Evolutionary conservation across 306 rosid genomes (phyloP).

Genomic region (Cicer judaicum): DNA sequence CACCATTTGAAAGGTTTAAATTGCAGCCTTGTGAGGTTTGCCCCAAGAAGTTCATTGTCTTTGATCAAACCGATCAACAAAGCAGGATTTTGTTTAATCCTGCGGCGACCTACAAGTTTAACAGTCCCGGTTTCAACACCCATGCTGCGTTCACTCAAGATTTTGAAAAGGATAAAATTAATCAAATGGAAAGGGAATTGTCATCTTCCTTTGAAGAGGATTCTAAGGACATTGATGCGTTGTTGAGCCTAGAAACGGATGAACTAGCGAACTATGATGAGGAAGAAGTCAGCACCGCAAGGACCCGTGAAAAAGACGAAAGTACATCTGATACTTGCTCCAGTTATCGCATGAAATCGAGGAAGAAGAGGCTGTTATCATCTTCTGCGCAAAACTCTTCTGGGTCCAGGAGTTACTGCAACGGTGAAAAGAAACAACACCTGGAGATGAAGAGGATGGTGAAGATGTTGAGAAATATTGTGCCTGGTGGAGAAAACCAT

Average conservation of each 20-base stretch:
- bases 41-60: slow-evolving; percentile 86
- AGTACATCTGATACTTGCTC: slow-evolving; percentile 67
- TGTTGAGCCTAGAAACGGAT: slow-evolving; percentile 83
- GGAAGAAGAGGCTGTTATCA: slow-evolving; percentile 56
- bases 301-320: slow-evolving; percentile 64
- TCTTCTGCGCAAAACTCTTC: slow-evolving; percentile 54
- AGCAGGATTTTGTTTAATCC: slow-evolving; percentile 89
- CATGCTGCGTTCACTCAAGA: slow-evolving; percentile 56
- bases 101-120: slow-evolving; percentile 67
- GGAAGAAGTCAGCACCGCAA: slow-evolving; percentile 92
- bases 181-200: slow-evolving; percentile 55
- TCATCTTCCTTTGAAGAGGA: slow-evolving; percentile 76
- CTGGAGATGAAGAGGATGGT: slow-evolving; percentile 84
- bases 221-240: slow-evolving; percentile 79
- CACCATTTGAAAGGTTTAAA: slow-evolving; percentile 70
- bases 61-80: slow-evolving; percentile 81
- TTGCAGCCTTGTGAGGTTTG: slow-evolving; percentile 82
- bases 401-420: slow-evolving; percentile 48
- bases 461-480: slow-evolving; percentile 68
- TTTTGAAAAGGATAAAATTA: slow-evolving; percentile 49
- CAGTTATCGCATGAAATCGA: slow-evolving; percentile 63
- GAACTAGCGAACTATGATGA: slow-evolving; percentile 74
- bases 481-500: slow-evolving; percentile 83
- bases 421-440: slow-evolving; percentile 64
- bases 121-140: slow-evolving; percentile 59